Evolutionary conservation across 1,284 basidiomycete species (phyloP), one percentile per base, ranked within the genome.

Genomic region (Tylopilus orsonianus): DNA sequence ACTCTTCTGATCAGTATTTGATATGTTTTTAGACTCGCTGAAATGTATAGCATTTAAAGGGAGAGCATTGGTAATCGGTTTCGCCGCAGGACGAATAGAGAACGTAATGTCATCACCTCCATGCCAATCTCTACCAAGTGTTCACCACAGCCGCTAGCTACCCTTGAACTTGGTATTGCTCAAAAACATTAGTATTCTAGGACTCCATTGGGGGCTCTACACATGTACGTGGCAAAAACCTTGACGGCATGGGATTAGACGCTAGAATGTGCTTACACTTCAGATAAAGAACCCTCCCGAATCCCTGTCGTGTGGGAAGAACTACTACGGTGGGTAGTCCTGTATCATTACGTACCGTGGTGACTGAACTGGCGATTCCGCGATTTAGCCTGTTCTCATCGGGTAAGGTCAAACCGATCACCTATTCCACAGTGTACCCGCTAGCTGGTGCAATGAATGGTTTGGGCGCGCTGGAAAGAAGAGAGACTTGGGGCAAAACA

Each of bases 11-110:
- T 18, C 20, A 44, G 13, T 2, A 41, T 23, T 35, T 47, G 32
- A 55, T 13, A 2, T 2, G 24, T 19, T 18, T 37, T 44, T 14
- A 64, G 88, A 90, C 60, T 83, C 80, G 24, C 65, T 97, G 51
- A 96, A 96, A 67, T 95, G 92, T 65, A 92, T 96, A 49, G 90
- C 89, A 1, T 97, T 93, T 87, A 96, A 96, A 68, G 93, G 93
- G 2, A 80, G 96, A 12, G 84, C 91, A 4, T 64, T 98, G 18
- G 90, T 98, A 22, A 87, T 99, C 45, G 96, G 96, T 14, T 95
- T 97, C 69, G 93, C 90, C 7, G 87, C 82, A 9, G 92, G 94
- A 9, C 69, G 73, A 8, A 97, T 98, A 54, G 95, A 98, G 67
- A 93, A 93, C 71, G 90, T 91, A 51, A 26, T n/a, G n/a, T n/a